phyloP scores from a whole-genome alignment of 495 filamentous ascomycete genomes.

The Hypoxylon cercidicola region DNA sequence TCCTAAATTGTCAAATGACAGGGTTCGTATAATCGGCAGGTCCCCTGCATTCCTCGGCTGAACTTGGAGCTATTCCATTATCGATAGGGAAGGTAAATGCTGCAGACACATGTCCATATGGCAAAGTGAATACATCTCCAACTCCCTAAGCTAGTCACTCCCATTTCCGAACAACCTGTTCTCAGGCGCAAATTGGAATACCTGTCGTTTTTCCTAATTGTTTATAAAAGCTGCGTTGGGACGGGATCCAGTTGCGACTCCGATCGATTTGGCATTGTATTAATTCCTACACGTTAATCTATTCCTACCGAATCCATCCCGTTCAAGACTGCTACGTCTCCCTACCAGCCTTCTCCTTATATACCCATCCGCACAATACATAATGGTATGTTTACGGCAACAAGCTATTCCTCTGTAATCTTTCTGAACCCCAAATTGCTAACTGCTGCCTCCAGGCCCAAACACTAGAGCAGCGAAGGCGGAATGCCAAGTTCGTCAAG shows the following conservation, averaged over 20 bases:
- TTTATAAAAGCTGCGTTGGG: slow-evolving; percentile 21
- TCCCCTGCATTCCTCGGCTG: slow-evolving; percentile 8
- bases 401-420: too few relatives aligned
- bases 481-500: slow-evolving; percentile 86
- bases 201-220: slow-evolving; percentile 11
- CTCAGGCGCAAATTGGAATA: slow-evolving; percentile 29
- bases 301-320: slow-evolving; percentile 13
- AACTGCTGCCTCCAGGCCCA: slow-evolving; percentile 70
- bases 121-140: slow-evolving; percentile 40
- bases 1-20: slow-evolving; percentile 12
- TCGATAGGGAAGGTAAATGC: slow-evolving; percentile 25
- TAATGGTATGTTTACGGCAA: slow-evolving; percentile 29
- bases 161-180: slow-evolving; percentile 37
- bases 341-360: not conserved
- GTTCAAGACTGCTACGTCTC: slow-evolving; percentile 2
- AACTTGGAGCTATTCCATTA: slow-evolving; percentile 27
- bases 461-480: slow-evolving; percentile 91
- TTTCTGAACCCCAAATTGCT: not conserved
- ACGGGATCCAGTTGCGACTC: slow-evolving; percentile 23
- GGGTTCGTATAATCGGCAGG: slow-evolving; percentile 29
- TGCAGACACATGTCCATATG: slow-evolving; percentile 41
- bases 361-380: slow-evolving; percentile 11
- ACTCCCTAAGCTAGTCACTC: slow-evolving; percentile 13
- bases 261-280: slow-evolving; percentile 9
- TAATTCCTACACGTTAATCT: slow-evolving; percentile 9